phyloP scores from a whole-genome alignment of 129 eudicot species.

The Ambrosia artemisiifolia region DNA sequence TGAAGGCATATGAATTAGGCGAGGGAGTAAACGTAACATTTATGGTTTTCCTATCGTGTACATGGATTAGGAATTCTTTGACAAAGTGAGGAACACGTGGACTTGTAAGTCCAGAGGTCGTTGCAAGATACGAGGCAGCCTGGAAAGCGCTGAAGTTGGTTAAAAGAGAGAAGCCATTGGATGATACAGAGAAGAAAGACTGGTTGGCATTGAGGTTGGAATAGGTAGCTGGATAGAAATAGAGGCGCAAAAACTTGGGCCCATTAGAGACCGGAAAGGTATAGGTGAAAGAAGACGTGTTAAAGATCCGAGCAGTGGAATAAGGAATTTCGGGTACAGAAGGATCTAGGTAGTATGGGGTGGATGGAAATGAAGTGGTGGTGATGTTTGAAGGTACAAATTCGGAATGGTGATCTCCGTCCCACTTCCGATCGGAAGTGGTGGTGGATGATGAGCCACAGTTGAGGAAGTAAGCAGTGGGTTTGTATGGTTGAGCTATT shows the following conservation, averaged over 20 bases:
- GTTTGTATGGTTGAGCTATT: neutral
- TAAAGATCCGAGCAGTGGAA: neutral
- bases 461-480: neutral
- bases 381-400: neutral
- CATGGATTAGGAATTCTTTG: slow-evolving; percentile 3
- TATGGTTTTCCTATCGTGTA: neutral
- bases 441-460: neutral
- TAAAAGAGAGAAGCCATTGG: neutral
- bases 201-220: too few relatives aligned
- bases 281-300: neutral
- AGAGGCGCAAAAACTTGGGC: neutral
- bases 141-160: neutral
- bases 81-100: neutral
- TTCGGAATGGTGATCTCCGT: neutral
- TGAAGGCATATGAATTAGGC: slow-evolving; percentile 10
- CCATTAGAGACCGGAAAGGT: neutral
- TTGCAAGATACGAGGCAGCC: neutral
- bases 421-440: neutral
- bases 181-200: neutral
- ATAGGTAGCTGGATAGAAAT: too few relatives aligned
- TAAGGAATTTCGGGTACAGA: neutral
- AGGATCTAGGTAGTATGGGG: neutral
- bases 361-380: neutral
- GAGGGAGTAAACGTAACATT: neutral
- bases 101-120: too few relatives aligned